Evolutionary conservation across 2,329 filamentous ascomycete species (phyloP).

Genomic region (Nothopassalora personata): DNA sequence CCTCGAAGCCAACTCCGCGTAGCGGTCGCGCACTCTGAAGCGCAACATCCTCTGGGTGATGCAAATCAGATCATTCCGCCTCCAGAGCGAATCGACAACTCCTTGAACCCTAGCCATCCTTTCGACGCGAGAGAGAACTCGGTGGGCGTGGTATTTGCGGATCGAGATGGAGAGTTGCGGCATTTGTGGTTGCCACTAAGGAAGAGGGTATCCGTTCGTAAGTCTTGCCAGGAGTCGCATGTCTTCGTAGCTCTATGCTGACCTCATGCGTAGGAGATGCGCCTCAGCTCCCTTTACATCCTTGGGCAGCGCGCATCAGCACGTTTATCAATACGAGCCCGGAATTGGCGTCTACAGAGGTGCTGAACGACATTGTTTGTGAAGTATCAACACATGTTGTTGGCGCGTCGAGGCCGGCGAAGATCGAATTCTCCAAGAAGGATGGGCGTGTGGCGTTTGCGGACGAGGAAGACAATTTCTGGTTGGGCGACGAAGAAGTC

Average conservation of each 20-base stretch:
- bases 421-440: conserved; percentile 25
- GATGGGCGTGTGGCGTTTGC: conserved; percentile 34
- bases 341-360: conserved; percentile 18
- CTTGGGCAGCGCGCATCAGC: conserved; percentile 27
- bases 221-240: conserved; percentile 1
- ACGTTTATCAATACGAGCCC: conserved; percentile 25
- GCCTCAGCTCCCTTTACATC: conserved; percentile 26
- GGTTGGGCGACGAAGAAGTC: conserved; percentile 32
- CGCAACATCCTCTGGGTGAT: conserved; percentile 6
- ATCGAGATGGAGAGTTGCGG: conserved; percentile 15
- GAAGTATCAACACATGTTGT: conserved; percentile 15
- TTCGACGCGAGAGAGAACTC: conserved; percentile 27
- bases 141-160: conserved; percentile 28
- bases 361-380: conserved; percentile 23
- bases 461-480: conserved; percentile 22
- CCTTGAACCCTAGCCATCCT: neutral
- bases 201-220: conserved; percentile 25
- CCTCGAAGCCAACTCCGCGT: neutral
- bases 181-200: conserved; percentile 32
- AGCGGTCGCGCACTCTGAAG: conserved; percentile 1
- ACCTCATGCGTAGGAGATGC: conserved; percentile 21
- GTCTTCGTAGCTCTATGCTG: neutral
- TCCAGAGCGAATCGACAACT: neutral
- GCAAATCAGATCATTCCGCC: neutral
- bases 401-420: conserved; percentile 4